Conservation (phyloP, 352 stramenopile species). For the Pythium aristosporum region DNA sequence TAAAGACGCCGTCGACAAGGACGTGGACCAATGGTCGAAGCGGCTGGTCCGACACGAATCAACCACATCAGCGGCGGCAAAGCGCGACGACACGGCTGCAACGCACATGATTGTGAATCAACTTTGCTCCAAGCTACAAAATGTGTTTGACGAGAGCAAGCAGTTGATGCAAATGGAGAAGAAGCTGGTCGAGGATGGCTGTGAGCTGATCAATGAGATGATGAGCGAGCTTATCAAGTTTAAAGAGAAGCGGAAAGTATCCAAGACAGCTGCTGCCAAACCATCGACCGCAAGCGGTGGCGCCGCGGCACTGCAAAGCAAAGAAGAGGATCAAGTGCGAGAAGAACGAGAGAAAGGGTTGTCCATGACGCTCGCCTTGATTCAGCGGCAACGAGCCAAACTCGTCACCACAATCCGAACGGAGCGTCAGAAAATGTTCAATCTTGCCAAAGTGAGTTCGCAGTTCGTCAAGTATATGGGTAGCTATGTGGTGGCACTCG, state of each 20-base stretch:
- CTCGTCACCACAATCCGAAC: slow-evolving; percentile 55
- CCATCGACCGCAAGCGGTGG: slow-evolving; percentile 13
- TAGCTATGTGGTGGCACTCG: slow-evolving; percentile 21
- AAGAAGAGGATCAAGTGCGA: slow-evolving; percentile 64
- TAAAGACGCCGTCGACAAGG: slow-evolving; percentile 77
- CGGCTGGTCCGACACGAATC: slow-evolving; percentile 37
- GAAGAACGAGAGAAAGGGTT: slow-evolving; percentile 83
- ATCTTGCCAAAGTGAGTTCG: slow-evolving; percentile 44
- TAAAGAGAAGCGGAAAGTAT: slow-evolving; percentile 45
- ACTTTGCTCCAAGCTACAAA: slow-evolving; percentile 77
- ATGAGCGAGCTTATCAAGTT: slow-evolving; percentile 59
- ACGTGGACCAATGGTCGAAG: slow-evolving; percentile 71
- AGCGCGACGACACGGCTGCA: slow-evolving; percentile 63
- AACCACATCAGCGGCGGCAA: slow-evolving; percentile 27
- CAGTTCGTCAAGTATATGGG: slow-evolving; percentile 60
- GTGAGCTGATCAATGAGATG: slow-evolving; percentile 72
- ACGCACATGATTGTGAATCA: slow-evolving; percentile 80
- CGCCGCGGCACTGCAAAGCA: slow-evolving; percentile 21
- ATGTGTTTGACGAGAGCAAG: slow-evolving; percentile 73
- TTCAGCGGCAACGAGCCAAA: slow-evolving; percentile 52
- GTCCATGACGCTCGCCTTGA: slow-evolving; percentile 63
- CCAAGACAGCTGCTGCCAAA: slow-evolving; percentile 26
- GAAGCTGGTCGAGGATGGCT: slow-evolving; percentile 57
- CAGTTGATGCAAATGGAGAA: slow-evolving; percentile 65
- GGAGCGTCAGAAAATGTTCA: slow-evolving; percentile 71